These are phyloP conservation scores for Candida pseudoviswanathii DNA, from an alignment of 1,139 yeast genomes.

Conservation along the genomic window DNA sequence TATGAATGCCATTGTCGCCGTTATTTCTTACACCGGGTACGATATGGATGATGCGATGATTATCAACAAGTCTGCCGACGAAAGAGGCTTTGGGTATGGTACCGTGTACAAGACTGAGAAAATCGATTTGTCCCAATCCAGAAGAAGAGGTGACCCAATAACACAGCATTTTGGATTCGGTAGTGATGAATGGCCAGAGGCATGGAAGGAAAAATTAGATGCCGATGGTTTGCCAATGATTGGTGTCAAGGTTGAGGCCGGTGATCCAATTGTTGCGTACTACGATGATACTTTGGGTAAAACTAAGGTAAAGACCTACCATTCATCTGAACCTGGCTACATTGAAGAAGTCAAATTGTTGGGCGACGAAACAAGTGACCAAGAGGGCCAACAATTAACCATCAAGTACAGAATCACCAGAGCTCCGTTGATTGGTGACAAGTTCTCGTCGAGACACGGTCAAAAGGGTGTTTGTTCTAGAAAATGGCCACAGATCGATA, in stretches of 20 bases:
- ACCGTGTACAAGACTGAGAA: conserved; percentile 94
- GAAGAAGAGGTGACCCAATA: conserved; percentile 93
- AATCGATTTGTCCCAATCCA: conserved; percentile 73
- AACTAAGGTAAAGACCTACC: conserved; percentile 90
- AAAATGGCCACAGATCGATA: conserved; percentile 95
- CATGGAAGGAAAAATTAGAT: conserved; percentile 86
- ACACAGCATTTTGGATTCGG: conserved; percentile 97
- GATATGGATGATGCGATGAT: conserved; percentile 99
- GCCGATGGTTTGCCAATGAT: conserved; percentile 91
- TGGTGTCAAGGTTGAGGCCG: conserved; percentile 88
- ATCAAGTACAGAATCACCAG: conserved; percentile 91
- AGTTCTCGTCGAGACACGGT: conserved; percentile 97
- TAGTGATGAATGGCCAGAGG: conserved; percentile 85
- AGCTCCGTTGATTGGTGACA: conserved; percentile 95
- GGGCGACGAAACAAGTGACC: conserved; percentile 73
- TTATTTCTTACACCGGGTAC: conserved; percentile 96
- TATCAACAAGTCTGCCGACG: conserved; percentile 93
- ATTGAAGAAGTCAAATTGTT: conserved; percentile 92
- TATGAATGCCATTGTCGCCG: conserved; percentile 97
- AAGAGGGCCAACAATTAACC: conserved; percentile 81
- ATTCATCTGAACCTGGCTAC: conserved; percentile 91
- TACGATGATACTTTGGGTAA: conserved; percentile 90
- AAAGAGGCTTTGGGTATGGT: conserved; percentile 97
- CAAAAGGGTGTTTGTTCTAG: conserved; percentile 99
- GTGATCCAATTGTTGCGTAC: conserved; percentile 94